Percentiles rank a stretch among this genome's conserved stretches.
Conservation (phyloP, 2,329 filamentous ascomycete genomes). For the Sporothrix brunneoviolacea region DNA sequence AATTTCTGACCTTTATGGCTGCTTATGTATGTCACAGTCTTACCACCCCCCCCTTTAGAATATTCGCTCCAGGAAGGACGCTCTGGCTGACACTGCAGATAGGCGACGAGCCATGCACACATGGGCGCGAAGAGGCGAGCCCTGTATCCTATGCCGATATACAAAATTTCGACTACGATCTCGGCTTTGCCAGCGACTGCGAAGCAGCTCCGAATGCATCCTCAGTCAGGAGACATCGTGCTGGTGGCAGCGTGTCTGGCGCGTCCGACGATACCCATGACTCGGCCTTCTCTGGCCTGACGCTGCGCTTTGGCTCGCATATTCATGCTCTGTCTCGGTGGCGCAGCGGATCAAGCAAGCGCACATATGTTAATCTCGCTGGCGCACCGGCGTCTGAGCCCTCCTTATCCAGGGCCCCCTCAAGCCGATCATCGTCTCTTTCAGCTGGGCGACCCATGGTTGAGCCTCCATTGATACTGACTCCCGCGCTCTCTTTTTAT, state of each 20-base stretch:
- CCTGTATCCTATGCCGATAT: slow-evolving; percentile 32
- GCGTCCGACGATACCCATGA: slow-evolving; percentile 29
- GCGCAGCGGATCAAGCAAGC: slow-evolving; percentile 34
- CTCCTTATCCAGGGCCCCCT: slow-evolving; percentile 58
- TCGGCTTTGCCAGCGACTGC: slow-evolving; percentile 59
- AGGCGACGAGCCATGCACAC: slow-evolving; percentile 59
- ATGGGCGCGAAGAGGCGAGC: slow-evolving; percentile 32
- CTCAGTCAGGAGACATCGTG: neutral
- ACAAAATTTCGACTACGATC: slow-evolving; percentile 55
- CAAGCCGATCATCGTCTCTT: slow-evolving; percentile 72
- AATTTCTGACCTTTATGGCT: slow-evolving; percentile 51
- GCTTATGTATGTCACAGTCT: slow-evolving; percentile 58
- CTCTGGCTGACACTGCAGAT: no score
- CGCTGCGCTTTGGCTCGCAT: slow-evolving; percentile 59
- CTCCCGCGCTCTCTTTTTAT: slow-evolving; percentile 57
- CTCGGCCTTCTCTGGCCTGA: slow-evolving; percentile 54
- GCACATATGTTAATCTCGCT: slow-evolving; percentile 39
- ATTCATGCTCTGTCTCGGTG: slow-evolving; percentile 47
- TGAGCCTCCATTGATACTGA: slow-evolving; percentile 40
- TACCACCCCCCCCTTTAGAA: slow-evolving; percentile 7
- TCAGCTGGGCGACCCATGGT: slow-evolving; percentile 51
- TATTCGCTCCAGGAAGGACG: no score
- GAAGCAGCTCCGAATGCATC: slow-evolving; percentile 39
- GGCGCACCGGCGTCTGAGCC: slow-evolving; percentile 67
- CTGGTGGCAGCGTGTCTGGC: slow-evolving; percentile 12